Conservation (phyloP, 192 early-diverging fungal genomes). For the Backusella sp. region DNA sequence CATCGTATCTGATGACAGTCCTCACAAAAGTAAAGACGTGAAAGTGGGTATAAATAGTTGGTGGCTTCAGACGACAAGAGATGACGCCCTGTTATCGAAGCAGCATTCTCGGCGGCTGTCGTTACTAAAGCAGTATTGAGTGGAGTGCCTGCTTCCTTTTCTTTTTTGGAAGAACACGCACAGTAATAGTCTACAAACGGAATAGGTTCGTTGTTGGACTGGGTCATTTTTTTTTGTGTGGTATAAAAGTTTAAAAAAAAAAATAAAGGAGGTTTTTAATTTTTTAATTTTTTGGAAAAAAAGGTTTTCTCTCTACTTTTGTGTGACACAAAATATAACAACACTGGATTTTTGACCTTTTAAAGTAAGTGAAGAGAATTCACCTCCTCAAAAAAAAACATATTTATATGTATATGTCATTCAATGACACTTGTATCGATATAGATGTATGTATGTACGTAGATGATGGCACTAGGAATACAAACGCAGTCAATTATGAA, state of each 20-base stretch:
- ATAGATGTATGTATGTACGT: too few relatives aligned
- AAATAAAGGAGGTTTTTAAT: conserved; percentile 5
- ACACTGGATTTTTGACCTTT: not conserved
- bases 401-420: too few relatives aligned
- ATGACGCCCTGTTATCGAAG: conserved; percentile 22
- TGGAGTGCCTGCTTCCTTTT: not conserved
- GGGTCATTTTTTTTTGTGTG: not conserved
- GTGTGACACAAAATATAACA: not conserved
- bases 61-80: conserved; percentile 23
- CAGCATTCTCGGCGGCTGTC: not conserved
- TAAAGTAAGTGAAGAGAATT: too few relatives aligned
- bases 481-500: too few relatives aligned
- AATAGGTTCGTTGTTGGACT: conserved; percentile 1
- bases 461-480: too few relatives aligned
- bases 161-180: conserved; percentile 20
- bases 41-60: conserved; percentile 51
- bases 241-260: not conserved
- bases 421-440: too few relatives aligned
- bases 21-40: conserved; percentile 85
- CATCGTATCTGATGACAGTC: conserved; percentile 83
- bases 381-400: too few relatives aligned
- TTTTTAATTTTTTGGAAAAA: not conserved
- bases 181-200: conserved; percentile 33
- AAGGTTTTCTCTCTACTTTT: not conserved
- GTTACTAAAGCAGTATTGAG: not conserved